Evolutionary conservation across 352 stramenopile genomes (phyloP).

Genomic region (Phytophthora vignae): DNA sequence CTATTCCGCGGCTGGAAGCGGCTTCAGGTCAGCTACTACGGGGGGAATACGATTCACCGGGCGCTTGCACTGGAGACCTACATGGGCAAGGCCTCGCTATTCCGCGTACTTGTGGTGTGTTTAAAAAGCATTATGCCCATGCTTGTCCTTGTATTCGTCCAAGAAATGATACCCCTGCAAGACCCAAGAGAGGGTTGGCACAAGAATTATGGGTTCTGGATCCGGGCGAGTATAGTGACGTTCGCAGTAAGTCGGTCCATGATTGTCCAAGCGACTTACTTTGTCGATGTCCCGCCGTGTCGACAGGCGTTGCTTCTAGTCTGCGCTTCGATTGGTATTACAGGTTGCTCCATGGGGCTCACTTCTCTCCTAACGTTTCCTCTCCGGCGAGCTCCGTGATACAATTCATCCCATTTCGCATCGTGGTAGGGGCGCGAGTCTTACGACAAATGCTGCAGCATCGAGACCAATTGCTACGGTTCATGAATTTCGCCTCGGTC

Average conservation of each 20-base stretch:
- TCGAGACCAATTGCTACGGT: not conserved
- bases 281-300: not conserved
- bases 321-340: not conserved
- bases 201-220: not conserved
- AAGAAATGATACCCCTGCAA: slow-evolving; percentile 6
- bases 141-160: not conserved
- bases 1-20: not conserved
- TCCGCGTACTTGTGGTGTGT: not conserved
- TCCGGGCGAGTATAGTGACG: not conserved
- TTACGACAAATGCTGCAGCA: not conserved
- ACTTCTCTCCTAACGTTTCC: not conserved
- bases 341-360: not conserved
- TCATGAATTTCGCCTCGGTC: not conserved
- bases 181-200: not conserved
- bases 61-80: not conserved
- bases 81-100: not conserved
- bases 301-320: not conserved
- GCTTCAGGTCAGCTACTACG: not conserved
- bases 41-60: not conserved
- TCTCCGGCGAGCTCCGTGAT: not conserved
- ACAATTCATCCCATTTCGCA: not conserved
- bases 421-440: not conserved
- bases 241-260: not conserved
- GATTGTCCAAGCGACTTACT: not conserved
- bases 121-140: not conserved